Conservation (phyloP, 129 eudicot species). For the sunflower (Helianthus annuus) region DNA sequence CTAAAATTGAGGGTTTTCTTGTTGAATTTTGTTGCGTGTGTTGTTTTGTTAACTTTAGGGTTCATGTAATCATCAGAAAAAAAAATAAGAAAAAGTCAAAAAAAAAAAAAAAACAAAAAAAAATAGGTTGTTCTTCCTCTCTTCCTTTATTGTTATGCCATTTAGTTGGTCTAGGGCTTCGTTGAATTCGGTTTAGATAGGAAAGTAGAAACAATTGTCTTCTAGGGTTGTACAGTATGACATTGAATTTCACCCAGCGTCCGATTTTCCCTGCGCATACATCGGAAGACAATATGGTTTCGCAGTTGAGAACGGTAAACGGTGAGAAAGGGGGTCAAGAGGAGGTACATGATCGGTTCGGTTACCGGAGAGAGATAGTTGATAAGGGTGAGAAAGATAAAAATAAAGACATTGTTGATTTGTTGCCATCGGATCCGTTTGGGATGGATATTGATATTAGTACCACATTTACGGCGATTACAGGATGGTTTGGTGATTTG, state of each 20-base stretch:
- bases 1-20: constrained; percentile 64
- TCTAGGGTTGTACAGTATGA: constrained; percentile 46
- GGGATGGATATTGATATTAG: constrained; percentile 76
- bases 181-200: constrained; percentile 7
- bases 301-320: constrained; percentile 50
- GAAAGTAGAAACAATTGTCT: neutral
- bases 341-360: constrained; percentile 34
- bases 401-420: constrained; percentile 56
- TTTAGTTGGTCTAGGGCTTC: constrained; percentile 23
- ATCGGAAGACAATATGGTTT: constrained; percentile 55
- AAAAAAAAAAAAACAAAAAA: neutral
- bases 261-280: constrained; percentile 55
- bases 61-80: constrained; percentile 7
- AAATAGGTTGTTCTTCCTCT: constrained; percentile 9
- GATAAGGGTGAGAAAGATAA: constrained; percentile 42
- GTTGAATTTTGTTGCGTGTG: too few relatives aligned
- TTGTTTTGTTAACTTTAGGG: constrained; percentile 14
- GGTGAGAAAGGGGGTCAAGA: constrained; percentile 59
- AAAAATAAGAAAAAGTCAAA: neutral
- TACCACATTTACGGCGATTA: constrained; percentile 62
- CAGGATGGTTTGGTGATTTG: constrained; percentile 68
- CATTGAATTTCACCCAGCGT: constrained; percentile 73
- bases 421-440: constrained; percentile 91
- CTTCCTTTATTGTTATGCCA: neutral
- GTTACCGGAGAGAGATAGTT: constrained; percentile 40